Evolutionary conservation across 345 rosid genomes (phyloP), one percentile per base, ranked within the genome.

Genomic region (Arabidopsis suecica): DNA sequence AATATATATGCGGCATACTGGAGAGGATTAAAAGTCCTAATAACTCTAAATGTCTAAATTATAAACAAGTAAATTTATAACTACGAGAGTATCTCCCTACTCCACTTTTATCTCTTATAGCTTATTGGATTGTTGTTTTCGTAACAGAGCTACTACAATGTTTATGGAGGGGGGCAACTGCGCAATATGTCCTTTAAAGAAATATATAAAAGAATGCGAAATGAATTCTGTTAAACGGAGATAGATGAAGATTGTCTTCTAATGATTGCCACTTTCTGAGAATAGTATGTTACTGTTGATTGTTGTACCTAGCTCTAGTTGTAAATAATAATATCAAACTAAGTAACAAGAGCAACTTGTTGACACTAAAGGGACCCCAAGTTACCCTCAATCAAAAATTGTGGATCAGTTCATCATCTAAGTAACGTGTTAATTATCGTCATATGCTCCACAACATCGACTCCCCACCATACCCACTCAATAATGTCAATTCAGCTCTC

Each of bases 101-200:
- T 5, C 18, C 32, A 30, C 58, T 56, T 54, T 58, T 9, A 22
- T 63, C 34, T 22, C 48, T 65, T 30, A 36, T 51, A 23, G 44
- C 55, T 55, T 37, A 30, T 41, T 68, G 13, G 13, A 10, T 20
- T 34, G 1, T 50, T 62, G 0, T 44, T 6, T 41, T 50, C 3
- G 36, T 50, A 18, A 14, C 88, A 94, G 98, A 88, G 88, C 89
- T 94, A 88, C 84, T 94, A 94, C 64, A 82, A 77, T 62, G 82
- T 88, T 23, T 94, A 94, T 71, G 98, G 97, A 67, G 96, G 97
- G 37, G 85, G 4, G 4, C 88, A 69, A 68, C 88, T 32, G 84
- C 87, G 30, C 30, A 28, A 28, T 28, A 28, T 28, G 30, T 28
- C 30, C 30, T 28, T 28, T 38, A 38, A 38, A 9, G 9, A 37